Base-by-base conservation (phyloP, 2,329 filamentous ascomycete species). In the Myriosclerotinia duriaeana region DNA sequence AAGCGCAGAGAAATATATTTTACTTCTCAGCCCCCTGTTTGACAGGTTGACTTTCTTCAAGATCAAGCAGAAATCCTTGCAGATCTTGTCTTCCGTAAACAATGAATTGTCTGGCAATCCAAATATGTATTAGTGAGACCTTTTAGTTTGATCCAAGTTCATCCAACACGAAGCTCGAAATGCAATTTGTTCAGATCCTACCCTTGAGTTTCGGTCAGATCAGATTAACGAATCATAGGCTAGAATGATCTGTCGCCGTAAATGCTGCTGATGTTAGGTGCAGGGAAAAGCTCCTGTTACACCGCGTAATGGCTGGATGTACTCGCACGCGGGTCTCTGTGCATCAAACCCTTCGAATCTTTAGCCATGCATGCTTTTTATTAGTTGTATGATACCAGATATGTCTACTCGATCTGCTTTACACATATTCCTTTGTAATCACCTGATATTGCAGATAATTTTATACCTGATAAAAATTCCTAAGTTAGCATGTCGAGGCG, bases 41-140 rank as follows among this genome's bases (percentile, higher is more conserved):
- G 55, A 65, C 64, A 60, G 54, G 54, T 53, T 61, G 55, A 17
- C 30, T 40, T 61, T 15, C 34, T 38, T 14, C 20, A 61, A 36
- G 64, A 65, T 52, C 64, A 61, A 65, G 64, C 64, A 65, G n/a
- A 30, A 53, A 60, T 61, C 64, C 64, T 61, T 60, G 54, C 34
- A 59, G 53, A 59, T 65, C 42, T 59, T 22, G 44, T 59, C 46
- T 65, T 53, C 46, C 22, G 46, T 60, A 44, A 61, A 65, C 38
- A 17, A 60, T 59, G 53, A 48, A 36, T 48, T 65, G 54, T 65
- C 42, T 36, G 40, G 12, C 30, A 36, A 22, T 53, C 55, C 34
- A 26, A 15, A 44, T 56, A 17, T n/a, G 64, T 61, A 40, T 65
- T 65, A 44, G 64, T 65, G 64, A 65, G 64, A 65, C 46, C 26